A percentile compares a stretch with the other conserved stretches of the same genome.
phyloP scores from a whole-genome alignment of 2,329 filamentous ascomycete species.

The Cytospora leucostoma region DNA sequence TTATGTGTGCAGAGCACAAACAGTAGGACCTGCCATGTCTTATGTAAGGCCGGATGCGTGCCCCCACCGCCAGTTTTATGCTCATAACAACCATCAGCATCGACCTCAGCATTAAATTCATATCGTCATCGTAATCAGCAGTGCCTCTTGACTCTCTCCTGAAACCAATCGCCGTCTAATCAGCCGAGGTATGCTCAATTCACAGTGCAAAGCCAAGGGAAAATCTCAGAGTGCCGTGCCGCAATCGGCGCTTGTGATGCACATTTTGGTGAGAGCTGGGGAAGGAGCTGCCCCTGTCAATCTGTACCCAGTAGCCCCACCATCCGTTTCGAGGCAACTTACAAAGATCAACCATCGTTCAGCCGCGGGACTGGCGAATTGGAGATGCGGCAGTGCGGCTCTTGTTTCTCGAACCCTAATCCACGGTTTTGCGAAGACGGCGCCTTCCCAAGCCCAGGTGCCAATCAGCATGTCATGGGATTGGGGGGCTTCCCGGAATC shows the following conservation, averaged over 20 bases:
- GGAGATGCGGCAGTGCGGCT: not conserved
- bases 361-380: not conserved
- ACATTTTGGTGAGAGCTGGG: conserved; percentile 18
- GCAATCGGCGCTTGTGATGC: conserved; percentile 22
- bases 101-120: no score
- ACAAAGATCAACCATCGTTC: not conserved
- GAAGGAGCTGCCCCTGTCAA: conserved; percentile 18
- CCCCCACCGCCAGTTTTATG: no score
- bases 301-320: not conserved
- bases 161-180: no score
- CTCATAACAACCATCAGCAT: no score
- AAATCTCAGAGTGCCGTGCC: conserved; percentile 7
- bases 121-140: no score
- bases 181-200: not conserved
- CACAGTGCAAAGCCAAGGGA: not conserved
- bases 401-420: not conserved
- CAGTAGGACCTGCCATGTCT: no score
- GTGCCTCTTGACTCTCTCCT: no score
- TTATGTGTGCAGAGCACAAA: no score
- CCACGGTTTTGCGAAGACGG: not conserved
- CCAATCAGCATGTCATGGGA: no score
- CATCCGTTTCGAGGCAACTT: not conserved
- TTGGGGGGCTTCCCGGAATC: no score
- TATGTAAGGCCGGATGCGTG: no score
- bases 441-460: not conserved